A percentile compares a stretch with the other conserved stretches of the same genome.
These are phyloP conservation scores for Coemansia sp. DNA, from an alignment of 192 early-diverging fungal genomes.

Conservation along the genomic window DNA sequence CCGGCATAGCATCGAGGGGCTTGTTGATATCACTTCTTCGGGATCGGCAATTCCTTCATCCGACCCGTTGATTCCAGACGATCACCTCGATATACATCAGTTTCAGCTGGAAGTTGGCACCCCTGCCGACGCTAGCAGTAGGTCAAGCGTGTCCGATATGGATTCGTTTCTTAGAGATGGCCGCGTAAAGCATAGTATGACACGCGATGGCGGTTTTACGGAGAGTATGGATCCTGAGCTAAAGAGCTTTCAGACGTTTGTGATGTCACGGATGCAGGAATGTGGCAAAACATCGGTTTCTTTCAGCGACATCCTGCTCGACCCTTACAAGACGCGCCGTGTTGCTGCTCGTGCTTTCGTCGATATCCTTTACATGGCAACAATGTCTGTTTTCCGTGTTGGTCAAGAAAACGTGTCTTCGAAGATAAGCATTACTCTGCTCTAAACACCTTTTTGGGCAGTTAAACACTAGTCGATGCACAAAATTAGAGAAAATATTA, in stretches of 20 bases:
- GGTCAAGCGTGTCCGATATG: constrained; percentile 6
- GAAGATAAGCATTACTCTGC: constrained; percentile 13
- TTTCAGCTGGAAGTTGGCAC: constrained; percentile 33
- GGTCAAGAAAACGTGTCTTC: constrained; percentile 13
- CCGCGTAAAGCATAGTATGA: background rate
- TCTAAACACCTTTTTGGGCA: background rate
- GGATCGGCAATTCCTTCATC: constrained; percentile 25
- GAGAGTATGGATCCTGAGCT: constrained; percentile 24
- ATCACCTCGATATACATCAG: constrained; percentile 33
- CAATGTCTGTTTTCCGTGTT: constrained; percentile 29
- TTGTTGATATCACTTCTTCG: constrained; percentile 13
- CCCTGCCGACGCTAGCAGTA: background rate
- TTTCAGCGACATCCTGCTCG: constrained; percentile 25
- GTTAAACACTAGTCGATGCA: too few species aligned
- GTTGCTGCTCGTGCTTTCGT: constrained; percentile 46
- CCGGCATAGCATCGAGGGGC: background rate
- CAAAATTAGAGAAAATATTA: background rate
- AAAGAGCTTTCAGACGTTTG: constrained; percentile 29
- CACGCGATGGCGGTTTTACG: background rate
- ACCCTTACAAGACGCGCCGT: constrained; percentile 25
- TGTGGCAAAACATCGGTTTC: background rate
- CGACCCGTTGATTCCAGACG: constrained; percentile 34
- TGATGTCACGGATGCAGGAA: constrained; percentile 15
- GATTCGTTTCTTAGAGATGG: constrained; percentile 32
- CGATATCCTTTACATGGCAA: constrained; percentile 41